phyloP scores from a whole-genome alignment of 306 rosid species.

The Dalbergia cultrata region DNA sequence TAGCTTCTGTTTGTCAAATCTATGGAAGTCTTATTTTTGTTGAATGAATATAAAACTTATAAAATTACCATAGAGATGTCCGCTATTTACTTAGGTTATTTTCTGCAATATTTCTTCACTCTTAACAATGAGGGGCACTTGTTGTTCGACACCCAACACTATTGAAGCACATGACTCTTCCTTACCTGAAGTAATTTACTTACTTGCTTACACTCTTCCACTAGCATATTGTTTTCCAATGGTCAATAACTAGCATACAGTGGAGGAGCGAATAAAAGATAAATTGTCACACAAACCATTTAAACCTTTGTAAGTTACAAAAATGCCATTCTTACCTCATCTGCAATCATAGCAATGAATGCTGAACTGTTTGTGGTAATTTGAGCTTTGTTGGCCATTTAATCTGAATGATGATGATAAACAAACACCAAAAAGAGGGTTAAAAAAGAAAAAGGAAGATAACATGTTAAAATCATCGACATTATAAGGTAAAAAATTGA shows the following conservation, averaged over 20 bases:
- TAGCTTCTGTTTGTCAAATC: constrained; percentile 15
- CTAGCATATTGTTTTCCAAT: neutral
- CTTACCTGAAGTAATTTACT: constrained; percentile 57
- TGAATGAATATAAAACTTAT: constrained; percentile 13
- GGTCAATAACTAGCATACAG: too few relatives aligned
- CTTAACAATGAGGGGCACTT: constrained; percentile 55
- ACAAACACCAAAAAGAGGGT: neutral
- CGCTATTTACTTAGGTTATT: constrained; percentile 2
- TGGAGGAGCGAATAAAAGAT: neutral
- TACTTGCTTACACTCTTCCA: neutral
- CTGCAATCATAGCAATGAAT: constrained; percentile 88
- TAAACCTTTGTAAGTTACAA: constrained; percentile 26
- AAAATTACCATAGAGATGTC: neutral
- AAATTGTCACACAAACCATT: constrained; percentile 1
- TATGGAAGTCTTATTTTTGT: constrained; percentile 2
- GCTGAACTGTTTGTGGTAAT: constrained; percentile 65
- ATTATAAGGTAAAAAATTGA: constrained; percentile 11
- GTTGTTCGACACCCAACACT: constrained; percentile 61
- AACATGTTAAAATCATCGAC: constrained; percentile 2
- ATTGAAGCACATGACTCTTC: constrained; percentile 74
- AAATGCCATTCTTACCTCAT: constrained; percentile 64
- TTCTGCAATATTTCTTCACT: neutral
- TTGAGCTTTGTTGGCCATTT: constrained; percentile 72
- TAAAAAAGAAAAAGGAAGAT: neutral
- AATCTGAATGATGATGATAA: constrained; percentile 20